phyloP scores from a whole-genome alignment of 495 filamentous ascomycete species.

The Penicillium argentinense region DNA sequence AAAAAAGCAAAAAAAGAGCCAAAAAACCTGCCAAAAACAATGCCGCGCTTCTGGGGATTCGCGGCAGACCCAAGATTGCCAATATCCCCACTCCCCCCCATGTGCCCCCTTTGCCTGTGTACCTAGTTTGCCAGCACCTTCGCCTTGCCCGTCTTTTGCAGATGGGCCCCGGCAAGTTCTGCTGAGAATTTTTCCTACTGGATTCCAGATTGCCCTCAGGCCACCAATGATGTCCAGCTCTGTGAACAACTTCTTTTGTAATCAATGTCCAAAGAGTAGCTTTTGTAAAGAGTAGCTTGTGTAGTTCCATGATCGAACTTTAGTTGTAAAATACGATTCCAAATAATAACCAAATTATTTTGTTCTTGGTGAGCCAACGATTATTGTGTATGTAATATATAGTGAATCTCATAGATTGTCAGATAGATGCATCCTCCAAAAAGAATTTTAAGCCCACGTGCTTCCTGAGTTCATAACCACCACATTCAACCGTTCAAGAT shows the following conservation, averaged over 20 bases:
- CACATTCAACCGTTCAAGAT: too few relatives aligned
- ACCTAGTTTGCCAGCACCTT: constrained; percentile 23
- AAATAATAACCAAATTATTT: too few relatives aligned
- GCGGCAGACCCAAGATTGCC: constrained; percentile 13
- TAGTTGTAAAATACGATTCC: too few relatives aligned
- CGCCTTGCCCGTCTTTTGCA: neutral
- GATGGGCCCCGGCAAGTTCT: neutral
- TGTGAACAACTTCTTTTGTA: constrained; percentile 8
- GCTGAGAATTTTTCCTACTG: constrained; percentile 20
- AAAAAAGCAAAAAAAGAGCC: constrained; percentile 37
- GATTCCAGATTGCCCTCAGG: constrained; percentile 22
- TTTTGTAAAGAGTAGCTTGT: too few relatives aligned
- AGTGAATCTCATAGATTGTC: too few relatives aligned
- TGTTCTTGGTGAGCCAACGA: too few relatives aligned
- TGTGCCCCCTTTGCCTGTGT: constrained; percentile 25
- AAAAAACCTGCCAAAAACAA: constrained; percentile 32
- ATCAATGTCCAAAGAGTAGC: too few relatives aligned
- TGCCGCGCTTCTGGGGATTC: constrained; percentile 19
- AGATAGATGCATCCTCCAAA: too few relatives aligned
- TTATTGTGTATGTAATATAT: too few relatives aligned
- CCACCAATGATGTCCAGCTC: constrained; percentile 25
- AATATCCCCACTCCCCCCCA: constrained; percentile 11
- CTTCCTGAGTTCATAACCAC: too few relatives aligned
- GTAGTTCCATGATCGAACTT: too few relatives aligned
- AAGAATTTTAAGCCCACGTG: too few relatives aligned